Base-by-base conservation (phyloP, 257 asterid species). In the Solanum clarkiae region DNA sequence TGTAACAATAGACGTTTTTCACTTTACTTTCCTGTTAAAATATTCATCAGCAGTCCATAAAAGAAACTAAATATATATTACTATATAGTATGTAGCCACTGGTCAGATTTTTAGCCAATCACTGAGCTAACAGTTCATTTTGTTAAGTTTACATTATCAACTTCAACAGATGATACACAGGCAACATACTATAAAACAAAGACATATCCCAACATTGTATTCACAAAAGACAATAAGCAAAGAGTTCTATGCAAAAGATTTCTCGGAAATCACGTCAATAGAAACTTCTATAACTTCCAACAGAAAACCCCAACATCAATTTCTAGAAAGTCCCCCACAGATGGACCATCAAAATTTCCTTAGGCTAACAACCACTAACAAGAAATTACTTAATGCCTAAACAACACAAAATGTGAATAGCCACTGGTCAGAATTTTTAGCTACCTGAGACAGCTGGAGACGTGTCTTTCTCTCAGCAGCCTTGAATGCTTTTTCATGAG, bases 381-480 rank as follows among this genome's bases (percentile, higher is more conserved):
- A 77, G 82, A 51, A 22, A 77, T 15, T 22, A 26, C 82, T 77
- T 24, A 77, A 77, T 5, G 17, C 59, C 45, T 51, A 77, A 16
- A 77, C 82, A 49, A 86, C 51, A 57, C 44, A 70, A 53, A 74
- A 79, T 49, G 77, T 80, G 45, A 81, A 16, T 74, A 72, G 70
- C 18, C 82, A 90, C 57, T 88, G 60, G 79, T 88, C 88, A 85
- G 59, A 68, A 68, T 70, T 40, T 29, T 84, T 84, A 6, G 91
- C 80, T 88, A 95, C 99, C 98, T 95, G 97, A 16, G 97, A 95
- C 87, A 97, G 95, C 87, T 94, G 98, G 84, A 92, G 91, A 85
- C 94, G 97, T 72, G 97, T 92, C 92, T 97, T 97, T 87, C 91
- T 91, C 94, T 95, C 99, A 85, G 98, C 99, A 85, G 99, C 99